phyloP scores from a whole-genome alignment of 495 filamentous ascomycete species.

The Penicillium maclennaniae region DNA sequence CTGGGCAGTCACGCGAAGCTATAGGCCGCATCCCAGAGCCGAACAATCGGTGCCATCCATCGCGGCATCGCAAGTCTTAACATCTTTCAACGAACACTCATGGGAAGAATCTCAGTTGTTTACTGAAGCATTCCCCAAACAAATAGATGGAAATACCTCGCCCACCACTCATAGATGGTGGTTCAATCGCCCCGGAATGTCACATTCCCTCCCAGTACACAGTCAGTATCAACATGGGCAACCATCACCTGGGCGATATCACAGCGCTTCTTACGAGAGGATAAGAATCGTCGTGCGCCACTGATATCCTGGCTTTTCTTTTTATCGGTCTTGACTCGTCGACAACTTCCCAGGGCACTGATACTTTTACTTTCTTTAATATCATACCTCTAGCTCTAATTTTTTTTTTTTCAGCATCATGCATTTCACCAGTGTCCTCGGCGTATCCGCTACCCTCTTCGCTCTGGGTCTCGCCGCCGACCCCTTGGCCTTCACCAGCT shows the following conservation, averaged over 20 bases:
- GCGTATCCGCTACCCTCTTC: conserved; percentile 27
- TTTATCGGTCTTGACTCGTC: conserved; percentile 6
- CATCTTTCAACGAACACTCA: not conserved
- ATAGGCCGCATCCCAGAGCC: not conserved
- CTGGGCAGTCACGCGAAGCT: not conserved
- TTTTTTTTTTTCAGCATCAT: conserved; percentile 8
- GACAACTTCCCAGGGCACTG: not conserved
- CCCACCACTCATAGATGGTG: conserved; percentile 3
- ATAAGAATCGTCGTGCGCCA: conserved; percentile 27
- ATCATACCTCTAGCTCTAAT: conserved; percentile 2
- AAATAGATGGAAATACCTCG: conserved; percentile 6
- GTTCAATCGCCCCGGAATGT: conserved; percentile 20
- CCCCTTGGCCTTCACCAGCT: conserved; percentile 40
- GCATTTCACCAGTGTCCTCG: conserved; percentile 32
- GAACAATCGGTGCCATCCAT: not conserved
- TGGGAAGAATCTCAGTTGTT: not conserved
- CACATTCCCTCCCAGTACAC: conserved; percentile 21
- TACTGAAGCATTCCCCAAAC: conserved; percentile 11
- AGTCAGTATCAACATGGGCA: conserved; percentile 14
- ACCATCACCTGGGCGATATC: conserved; percentile 12
- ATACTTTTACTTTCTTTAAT: conserved; percentile 19
- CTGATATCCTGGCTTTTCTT: conserved; percentile 3
- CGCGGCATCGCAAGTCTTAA: not conserved
- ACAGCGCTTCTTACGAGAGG: not conserved
- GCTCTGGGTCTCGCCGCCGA: conserved; percentile 28